Conservation (phyloP, 2,329 filamentous ascomycete species). For the Leptographium lundbergii region DNA sequence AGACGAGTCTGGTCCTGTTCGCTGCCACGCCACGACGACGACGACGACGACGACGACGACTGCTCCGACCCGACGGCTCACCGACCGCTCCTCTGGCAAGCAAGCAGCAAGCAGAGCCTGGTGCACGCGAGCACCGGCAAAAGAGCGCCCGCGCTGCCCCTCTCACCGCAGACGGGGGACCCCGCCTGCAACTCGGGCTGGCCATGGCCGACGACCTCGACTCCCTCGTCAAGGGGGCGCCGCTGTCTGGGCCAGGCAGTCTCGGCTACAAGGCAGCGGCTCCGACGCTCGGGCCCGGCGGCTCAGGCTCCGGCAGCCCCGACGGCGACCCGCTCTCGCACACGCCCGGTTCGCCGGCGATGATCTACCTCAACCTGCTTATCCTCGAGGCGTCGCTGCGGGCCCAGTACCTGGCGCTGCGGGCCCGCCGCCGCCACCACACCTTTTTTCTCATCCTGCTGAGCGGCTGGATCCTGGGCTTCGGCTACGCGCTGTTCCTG, state of each 20-base stretch:
- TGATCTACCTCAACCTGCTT: constrained; percentile 96
- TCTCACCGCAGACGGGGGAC: background rate
- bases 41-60: no score
- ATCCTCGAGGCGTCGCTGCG: constrained; percentile 92
- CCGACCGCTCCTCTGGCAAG: no score
- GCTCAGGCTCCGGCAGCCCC: background rate
- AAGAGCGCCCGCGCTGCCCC: no score
- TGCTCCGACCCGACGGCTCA: no score
- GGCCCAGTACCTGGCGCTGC: constrained; percentile 82
- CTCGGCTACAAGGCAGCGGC: background rate
- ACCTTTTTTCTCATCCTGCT: constrained; percentile 82
- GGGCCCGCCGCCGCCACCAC: constrained; percentile 78
- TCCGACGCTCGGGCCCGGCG: background rate
- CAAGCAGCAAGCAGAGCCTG: no score
- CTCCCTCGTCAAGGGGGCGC: constrained; percentile 84
- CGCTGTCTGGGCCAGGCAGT: constrained; percentile 34
- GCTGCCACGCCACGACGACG: no score
- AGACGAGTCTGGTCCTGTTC: no score
- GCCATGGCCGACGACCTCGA: constrained; percentile 59
- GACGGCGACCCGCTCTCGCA: constrained; percentile 60
- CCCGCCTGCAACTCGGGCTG: background rate
- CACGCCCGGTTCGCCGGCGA: constrained; percentile 80
- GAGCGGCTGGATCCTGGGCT: constrained; percentile 67
- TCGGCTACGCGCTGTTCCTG: constrained; percentile 83
- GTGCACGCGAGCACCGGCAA: no score